Conservation (phyloP, 2,329 filamentous ascomycete species). For the Pseudogymnoascus sp. region DNA sequence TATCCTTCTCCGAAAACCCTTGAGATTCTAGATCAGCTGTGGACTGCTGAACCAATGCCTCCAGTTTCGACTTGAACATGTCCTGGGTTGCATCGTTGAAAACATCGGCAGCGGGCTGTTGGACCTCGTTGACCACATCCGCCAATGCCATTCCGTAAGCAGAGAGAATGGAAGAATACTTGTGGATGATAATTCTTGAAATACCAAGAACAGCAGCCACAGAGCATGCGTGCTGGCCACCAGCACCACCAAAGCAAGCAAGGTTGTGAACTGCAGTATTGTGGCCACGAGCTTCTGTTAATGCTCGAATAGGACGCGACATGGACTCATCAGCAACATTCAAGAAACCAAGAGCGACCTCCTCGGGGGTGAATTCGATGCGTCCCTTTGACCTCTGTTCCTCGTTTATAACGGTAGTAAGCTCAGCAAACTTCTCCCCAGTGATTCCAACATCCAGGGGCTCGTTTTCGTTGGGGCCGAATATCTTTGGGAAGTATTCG, state of each 20-base stretch:
- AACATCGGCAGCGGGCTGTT: slow-evolving; percentile 59
- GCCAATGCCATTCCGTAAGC: slow-evolving; percentile 89
- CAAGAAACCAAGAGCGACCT: slow-evolving; percentile 54
- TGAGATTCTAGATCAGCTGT: slow-evolving; percentile 58
- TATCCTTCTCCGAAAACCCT: slow-evolving; percentile 63
- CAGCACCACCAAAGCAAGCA: slow-evolving; percentile 84
- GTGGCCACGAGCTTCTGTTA: slow-evolving; percentile 85
- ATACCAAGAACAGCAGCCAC: slow-evolving; percentile 79
- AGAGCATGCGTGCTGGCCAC: slow-evolving; percentile 80
- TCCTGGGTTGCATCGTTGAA: slow-evolving; percentile 44
- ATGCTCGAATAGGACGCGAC: slow-evolving; percentile 77
- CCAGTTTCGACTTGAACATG: slow-evolving; percentile 63
- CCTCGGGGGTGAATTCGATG: slow-evolving; percentile 58
- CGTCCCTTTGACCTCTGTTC: slow-evolving; percentile 50
- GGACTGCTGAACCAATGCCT: slow-evolving; percentile 65
- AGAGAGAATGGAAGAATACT: slow-evolving; percentile 79
- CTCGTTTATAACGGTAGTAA: slow-evolving; percentile 67
- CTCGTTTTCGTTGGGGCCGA: slow-evolving; percentile 78
- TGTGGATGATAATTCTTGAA: slow-evolving; percentile 74
- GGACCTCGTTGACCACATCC: slow-evolving; percentile 82
- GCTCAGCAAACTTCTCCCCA: slow-evolving; percentile 61
- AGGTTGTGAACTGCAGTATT: slow-evolving; percentile 80
- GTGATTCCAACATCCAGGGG: slow-evolving; percentile 69
- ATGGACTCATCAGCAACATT: slow-evolving; percentile 89
- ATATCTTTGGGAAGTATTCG: slow-evolving; percentile 89